A percentile compares a stretch with the other conserved stretches of the same genome.
Evolutionary conservation across 2,329 filamentous ascomycete genomes (phyloP).

Genomic region (Alternaria infectoria): DNA sequence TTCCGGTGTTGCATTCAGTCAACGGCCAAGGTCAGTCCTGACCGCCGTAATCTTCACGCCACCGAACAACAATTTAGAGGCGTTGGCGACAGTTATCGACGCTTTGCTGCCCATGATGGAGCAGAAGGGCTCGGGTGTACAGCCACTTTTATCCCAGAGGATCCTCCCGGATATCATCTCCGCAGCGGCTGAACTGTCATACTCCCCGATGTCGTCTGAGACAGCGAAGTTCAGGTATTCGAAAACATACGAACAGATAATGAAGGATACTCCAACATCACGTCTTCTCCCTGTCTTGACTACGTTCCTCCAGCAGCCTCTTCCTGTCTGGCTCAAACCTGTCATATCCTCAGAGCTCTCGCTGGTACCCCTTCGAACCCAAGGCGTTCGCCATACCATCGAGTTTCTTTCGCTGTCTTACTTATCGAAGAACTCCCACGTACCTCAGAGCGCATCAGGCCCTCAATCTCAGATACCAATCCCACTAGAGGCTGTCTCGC

Average conservation of each 20-base stretch:
- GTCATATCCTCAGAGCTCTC: conserved; percentile 65
- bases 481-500: conserved; percentile 70
- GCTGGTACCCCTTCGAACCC: conserved; percentile 64
- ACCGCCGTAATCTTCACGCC: conserved; percentile 18
- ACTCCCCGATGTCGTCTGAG: conserved; percentile 30
- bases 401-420: conserved; percentile 76
- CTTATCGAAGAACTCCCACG: conserved; percentile 57
- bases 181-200: conserved; percentile 43
- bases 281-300: conserved; percentile 68
- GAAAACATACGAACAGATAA: conserved; percentile 22
- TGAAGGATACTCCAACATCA: conserved; percentile 54
- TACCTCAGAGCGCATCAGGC: conserved; percentile 33
- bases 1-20: conserved; percentile 39
- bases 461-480: conserved; percentile 61
- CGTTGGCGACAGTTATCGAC: conserved; percentile 22
- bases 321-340: conserved; percentile 66
- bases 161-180: conserved; percentile 44
- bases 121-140: conserved; percentile 39
- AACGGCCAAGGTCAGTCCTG: conserved; percentile 45
- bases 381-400: conserved; percentile 70
- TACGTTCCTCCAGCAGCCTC: conserved; percentile 66
- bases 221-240: conserved; percentile 17
- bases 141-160: conserved; percentile 46
- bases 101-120: conserved; percentile 32
- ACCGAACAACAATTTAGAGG: conserved; percentile 10